Evolutionary conservation across 257 asterid genomes (phyloP), one percentile per base, ranked within the genome.

Genomic region (Forsythia suspensa): DNA sequence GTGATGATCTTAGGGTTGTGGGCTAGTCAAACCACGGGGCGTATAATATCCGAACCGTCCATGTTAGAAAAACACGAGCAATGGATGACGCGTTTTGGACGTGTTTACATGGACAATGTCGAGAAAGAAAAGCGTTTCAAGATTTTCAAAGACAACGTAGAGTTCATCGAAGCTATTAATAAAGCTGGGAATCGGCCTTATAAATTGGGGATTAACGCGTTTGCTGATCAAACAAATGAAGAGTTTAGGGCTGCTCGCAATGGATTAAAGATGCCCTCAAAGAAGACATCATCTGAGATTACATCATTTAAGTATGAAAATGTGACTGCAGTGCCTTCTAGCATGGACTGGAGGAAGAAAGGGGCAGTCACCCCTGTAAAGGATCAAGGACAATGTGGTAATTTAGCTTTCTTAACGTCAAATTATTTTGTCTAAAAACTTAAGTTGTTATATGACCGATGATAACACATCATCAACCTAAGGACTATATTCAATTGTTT

Each of bases 351-450:
- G 94, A 82, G 94, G 81, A 81, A 79, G 82, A 85, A 85, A 66
- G 94, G 92, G 34, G 90, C 91, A 6, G 92, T 90, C 41, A 80
- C 86, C 46, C 82, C 86, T 15, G 66, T 90, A 61, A 90, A 90
- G 80, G 86, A 90, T 82, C 92, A 90, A 78, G 95, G 92, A 61
- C 89, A 85, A 67, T 90, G 95, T 69, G 95, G 92, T 43, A 9
- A 43, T 5, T 16, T 13, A 48, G 18, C 59, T 13, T 59, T 59
- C 15, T 18, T 57, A 57, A n/a, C 34, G 10, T 20, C 6, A 20
- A 18, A 57, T 57, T 20, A n/a, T 57, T 20, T 7, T 6, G 34
- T 59, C 34, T 59, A 8, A 59, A 21, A 59, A 36, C 13, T 59
- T 21, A 55, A 55, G 4, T 46, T 12, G 16, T 70, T 39, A 87